Evolutionary conservation across 768 basidiomycete species (phyloP), one percentile per base, ranked within the genome.

Genomic region (Hirschioporus abietinus): DNA sequence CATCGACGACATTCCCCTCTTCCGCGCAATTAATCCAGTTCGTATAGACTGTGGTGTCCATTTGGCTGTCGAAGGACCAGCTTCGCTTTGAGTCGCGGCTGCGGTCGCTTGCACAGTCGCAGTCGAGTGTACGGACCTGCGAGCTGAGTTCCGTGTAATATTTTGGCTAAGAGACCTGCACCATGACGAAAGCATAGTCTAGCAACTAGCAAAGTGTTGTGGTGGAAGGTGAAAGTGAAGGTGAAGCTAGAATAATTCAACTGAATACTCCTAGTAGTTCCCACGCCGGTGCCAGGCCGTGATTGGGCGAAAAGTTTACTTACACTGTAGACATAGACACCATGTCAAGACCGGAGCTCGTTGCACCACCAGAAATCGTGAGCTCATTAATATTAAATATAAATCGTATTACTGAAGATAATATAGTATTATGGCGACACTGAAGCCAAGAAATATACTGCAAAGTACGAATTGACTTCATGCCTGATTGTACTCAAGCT

Each of bases 381-480:
- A 68, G 89, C 26, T 66, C 57, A 24, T 66, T 64, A 20, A 17
- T 34, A 36, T 60, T 64, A 6, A 24, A 30, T n/a, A 52, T 27
- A 61, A 34, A 35, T 34, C 27, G 59, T 62, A 15, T 23, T 34
- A 63, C 20, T 66, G 61, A 59, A 30, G 17, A 12, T 65, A 65
- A 35, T 35, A 66, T 70, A 99, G 96, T 99, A 96, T 76, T 99
- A 99, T 85, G 95, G 94, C 65, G 97, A 99, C 75, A 78, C 82
- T 8, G 96, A 98, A 76, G 96, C 97, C 24, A 88, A 88, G 76
- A 99, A 99, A 81, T 99, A 99, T 76, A 98, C 97, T 0, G 86
- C 87, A 81, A 98, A 96, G 95, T 96, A 72, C 65, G 83, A 75
- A 27, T 65, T n/a, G 57, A 35, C 62, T 30, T 23, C 35, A 34